phyloP scores from a whole-genome alignment of 768 basidiomycete species.

The Suillus discolor region DNA sequence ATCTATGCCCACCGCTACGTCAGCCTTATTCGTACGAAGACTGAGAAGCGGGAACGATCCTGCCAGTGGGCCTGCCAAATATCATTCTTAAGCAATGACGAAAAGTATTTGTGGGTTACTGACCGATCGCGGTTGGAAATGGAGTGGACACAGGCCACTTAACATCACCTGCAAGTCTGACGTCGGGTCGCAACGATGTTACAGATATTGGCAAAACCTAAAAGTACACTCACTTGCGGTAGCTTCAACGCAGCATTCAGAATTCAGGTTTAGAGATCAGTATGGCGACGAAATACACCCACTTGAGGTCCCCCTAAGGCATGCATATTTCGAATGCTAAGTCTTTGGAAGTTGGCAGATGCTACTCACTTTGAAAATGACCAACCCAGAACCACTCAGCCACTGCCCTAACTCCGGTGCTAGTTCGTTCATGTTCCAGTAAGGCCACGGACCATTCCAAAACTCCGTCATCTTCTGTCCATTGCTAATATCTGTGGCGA shows the following conservation, averaged over 20 bases:
- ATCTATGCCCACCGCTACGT: constrained; percentile 84
- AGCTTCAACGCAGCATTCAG: constrained; percentile 44
- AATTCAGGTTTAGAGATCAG: constrained; percentile 3
- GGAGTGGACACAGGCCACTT: constrained; percentile 83
- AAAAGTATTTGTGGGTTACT: constrained; percentile 15
- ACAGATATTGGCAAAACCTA: constrained; percentile 9
- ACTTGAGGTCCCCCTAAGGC: constrained; percentile 87
- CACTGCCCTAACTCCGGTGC: constrained; percentile 53
- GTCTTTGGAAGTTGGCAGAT: not conserved
- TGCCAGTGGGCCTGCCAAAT: constrained; percentile 64
- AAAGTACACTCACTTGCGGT: constrained; percentile 69
- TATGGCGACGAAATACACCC: constrained; percentile 30
- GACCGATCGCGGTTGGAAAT: constrained; percentile 74
- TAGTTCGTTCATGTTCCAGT: constrained; percentile 67
- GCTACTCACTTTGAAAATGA: constrained; percentile 76
- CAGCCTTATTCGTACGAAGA: constrained; percentile 93
- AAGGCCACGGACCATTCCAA: constrained; percentile 77
- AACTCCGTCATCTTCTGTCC: constrained; percentile 44
- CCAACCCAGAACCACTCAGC: constrained; percentile 61
- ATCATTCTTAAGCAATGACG: not conserved
- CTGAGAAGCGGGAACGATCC: constrained; percentile 83
- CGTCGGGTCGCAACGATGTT: not conserved
- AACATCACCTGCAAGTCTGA: constrained; percentile 85
- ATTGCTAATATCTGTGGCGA: constrained; percentile 49
- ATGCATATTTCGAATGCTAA: constrained; percentile 6